These are phyloP conservation scores for Arxiozyma bovina DNA, from an alignment of 1,139 yeast species.

Conservation along the genomic window DNA sequence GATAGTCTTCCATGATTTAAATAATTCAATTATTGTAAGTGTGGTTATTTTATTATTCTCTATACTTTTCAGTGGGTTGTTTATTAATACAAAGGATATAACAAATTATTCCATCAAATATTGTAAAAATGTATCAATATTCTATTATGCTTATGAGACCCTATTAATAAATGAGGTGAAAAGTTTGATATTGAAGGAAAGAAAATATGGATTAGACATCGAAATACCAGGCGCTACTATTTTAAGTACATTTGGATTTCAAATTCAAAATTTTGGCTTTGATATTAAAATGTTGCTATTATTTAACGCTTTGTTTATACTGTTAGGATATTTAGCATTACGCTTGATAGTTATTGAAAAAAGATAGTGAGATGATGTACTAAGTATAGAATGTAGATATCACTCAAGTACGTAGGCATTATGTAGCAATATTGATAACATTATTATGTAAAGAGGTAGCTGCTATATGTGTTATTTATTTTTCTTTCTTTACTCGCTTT, in stretches of 20 bases:
- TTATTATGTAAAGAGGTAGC: not conserved
- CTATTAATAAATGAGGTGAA: conserved; percentile 89
- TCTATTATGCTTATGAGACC: conserved; percentile 94
- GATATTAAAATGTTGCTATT: conserved; percentile 52
- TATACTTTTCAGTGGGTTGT: conserved; percentile 82
- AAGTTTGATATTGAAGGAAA: conserved; percentile 72
- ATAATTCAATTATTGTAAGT: conserved; percentile 84
- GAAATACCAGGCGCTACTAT: conserved; percentile 99
- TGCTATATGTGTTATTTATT: no score
- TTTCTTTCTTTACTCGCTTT: not conserved
- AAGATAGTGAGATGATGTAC: conserved; percentile 29
- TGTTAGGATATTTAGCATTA: conserved; percentile 66
- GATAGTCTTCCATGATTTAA: conserved; percentile 78
- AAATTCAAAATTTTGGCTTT: conserved; percentile 61
- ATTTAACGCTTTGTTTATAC: conserved; percentile 45
- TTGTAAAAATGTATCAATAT: conserved; percentile 78
- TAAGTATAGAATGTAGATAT: not conserved
- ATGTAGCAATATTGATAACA: not conserved
- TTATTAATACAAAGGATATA: conserved; percentile 63
- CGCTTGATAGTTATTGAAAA: conserved; percentile 67
- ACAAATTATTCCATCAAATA: conserved; percentile 45
- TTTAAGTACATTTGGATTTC: conserved; percentile 87
- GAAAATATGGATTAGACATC: conserved; percentile 84
- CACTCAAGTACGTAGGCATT: not conserved
- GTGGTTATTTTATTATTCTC: conserved; percentile 77